Evolutionary conservation across 345 rosid genomes (phyloP), one percentile per base, ranked within the genome.

Genomic region (Citrus maxima): DNA sequence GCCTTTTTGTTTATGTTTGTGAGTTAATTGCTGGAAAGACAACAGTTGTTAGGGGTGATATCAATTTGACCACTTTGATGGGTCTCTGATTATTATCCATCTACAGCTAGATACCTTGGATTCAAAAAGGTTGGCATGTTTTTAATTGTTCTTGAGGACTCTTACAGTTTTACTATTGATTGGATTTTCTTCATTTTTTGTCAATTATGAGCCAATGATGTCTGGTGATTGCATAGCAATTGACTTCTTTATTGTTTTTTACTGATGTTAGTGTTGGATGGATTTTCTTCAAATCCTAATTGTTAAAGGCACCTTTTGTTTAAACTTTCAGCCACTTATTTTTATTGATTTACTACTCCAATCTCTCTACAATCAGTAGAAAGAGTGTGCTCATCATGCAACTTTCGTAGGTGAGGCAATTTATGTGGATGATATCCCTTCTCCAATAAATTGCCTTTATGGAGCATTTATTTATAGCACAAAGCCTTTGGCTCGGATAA

Each of bases 341-440:
- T 66, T 34, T 32, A n/a, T 76, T 76, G 18, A 55, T 54, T 55
- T 55, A 24, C 38, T 55, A 16, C 54, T 35, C 55, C 66, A 55
- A 34, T 30, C 27, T 76, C 64, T 30, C 54, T 9, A 22, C 62
- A 51, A 66, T 13, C 61, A 46, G 25, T 60, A 1, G 16, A 61
- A 10, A 61, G 56, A 70, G 77, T 28, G 38, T 49, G 27, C 78
- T 84, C 51, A 80, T 79, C 32, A 54, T 70, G 76, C 70, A 37
- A 22, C 69, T 85, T 72, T 12, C 77, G 78, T 76, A 95, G 98
- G 99, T 78, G 99, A 95, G 84, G 97, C 99, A 64, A 92, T 95
- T 63, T 95, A 73, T 76, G 97, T 95, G 80, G 99, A 92, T 85
- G 99, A 95, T 85, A 95, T 95, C 65, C 95, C 98, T 38, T 88